phyloP scores from a whole-genome alignment of 441 rosid genomes.

The Euphorbia schlechtendalii region DNA sequence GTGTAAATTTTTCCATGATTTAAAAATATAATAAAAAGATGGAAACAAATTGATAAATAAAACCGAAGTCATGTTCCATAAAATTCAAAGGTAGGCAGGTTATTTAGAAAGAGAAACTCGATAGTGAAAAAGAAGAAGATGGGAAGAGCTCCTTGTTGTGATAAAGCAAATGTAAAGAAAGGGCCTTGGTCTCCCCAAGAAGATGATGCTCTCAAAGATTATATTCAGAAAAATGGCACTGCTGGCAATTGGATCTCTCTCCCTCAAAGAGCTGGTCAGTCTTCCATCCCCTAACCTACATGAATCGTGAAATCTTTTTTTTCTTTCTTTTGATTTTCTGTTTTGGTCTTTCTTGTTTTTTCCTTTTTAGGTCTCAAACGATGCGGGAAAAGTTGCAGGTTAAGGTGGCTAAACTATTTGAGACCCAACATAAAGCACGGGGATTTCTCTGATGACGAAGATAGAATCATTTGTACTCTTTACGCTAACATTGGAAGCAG shows the following conservation, averaged over 20 bases:
- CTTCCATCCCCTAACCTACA: background rate
- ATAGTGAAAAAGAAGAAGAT: constrained; percentile 24
- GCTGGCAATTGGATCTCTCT: constrained; percentile 80
- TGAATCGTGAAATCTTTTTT: too few relatives aligned
- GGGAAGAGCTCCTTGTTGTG: constrained; percentile 95
- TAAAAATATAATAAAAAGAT: background rate
- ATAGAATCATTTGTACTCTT: constrained; percentile 60
- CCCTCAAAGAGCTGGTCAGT: constrained; percentile 71
- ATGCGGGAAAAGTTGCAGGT: constrained; percentile 93
- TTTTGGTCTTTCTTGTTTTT: background rate
- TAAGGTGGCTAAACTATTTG: constrained; percentile 94
- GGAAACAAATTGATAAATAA: background rate
- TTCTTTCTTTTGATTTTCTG: background rate
- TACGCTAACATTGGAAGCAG: constrained; percentile 89
- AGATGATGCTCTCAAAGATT: constrained; percentile 65
- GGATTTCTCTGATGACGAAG: constrained; percentile 81
- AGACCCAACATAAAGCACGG: constrained; percentile 94
- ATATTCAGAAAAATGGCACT: constrained; percentile 51
- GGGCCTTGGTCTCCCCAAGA: constrained; percentile 96
- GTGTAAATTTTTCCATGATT: constrained; percentile 14
- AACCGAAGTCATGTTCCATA: background rate
- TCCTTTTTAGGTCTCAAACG: constrained; percentile 50
- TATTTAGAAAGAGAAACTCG: background rate
- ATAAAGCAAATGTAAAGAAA: constrained; percentile 72
- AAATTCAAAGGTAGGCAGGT: background rate